A percentile compares a stretch with the other conserved stretches of the same genome.
Conservation (phyloP, 768 basidiomycete species). For the Brasilioporus rufonigricans region DNA sequence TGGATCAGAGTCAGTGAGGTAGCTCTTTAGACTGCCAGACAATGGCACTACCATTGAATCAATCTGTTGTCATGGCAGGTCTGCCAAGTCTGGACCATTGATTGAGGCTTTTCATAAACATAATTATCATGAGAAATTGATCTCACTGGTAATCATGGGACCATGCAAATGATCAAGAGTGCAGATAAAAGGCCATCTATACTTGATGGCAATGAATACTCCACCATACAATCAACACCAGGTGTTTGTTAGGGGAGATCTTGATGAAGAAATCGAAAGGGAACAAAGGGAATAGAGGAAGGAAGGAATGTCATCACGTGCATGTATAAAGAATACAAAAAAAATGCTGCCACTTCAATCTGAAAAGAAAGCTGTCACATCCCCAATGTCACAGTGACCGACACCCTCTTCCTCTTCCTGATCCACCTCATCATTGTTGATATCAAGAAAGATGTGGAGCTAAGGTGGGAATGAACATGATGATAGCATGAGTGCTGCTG, state of each 20-base stretch:
- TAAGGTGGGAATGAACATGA: conserved; percentile 1
- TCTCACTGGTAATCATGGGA: no score
- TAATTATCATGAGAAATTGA: no score
- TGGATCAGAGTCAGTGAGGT: no score
- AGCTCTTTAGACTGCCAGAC: no score
- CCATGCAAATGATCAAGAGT: neutral
- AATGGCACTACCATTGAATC: no score
- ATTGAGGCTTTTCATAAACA: no score
- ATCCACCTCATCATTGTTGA: conserved; percentile 1
- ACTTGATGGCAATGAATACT: no score
- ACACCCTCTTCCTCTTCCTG: neutral
- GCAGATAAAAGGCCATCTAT: no score
- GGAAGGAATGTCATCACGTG: neutral
- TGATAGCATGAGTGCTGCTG: conserved; percentile 1
- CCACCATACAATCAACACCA: neutral
- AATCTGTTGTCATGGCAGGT: no score
- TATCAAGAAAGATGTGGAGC: conserved; percentile 17
- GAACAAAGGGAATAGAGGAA: neutral
- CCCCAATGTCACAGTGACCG: neutral
- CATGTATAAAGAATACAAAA: neutral
- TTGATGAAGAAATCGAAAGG: neutral
- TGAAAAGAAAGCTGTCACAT: neutral
- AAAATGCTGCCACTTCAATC: neutral
- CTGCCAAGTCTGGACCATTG: no score
- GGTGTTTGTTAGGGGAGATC: no score